Evolutionary conservation across 2,329 filamentous ascomycete species (phyloP), one percentile per base, ranked within the genome.

Genomic region (Harringtonia aguacate): DNA sequence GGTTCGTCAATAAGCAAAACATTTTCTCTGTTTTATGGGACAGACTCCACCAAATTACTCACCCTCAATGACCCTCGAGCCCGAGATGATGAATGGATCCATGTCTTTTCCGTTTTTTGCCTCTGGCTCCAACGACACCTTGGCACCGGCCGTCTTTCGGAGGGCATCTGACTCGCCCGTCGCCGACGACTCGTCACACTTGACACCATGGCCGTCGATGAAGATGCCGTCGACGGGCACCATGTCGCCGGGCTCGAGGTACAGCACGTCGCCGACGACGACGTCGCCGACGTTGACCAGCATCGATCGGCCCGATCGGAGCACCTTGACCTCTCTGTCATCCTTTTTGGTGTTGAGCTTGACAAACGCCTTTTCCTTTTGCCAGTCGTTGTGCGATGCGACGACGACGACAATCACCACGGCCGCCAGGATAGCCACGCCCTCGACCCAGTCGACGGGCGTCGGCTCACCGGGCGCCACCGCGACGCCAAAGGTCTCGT

Each of bases 81-180:
- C 89, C 27, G 88, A 95, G 52, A 94, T 85, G 55, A 95, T 86
- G 53, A 89, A 86, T 0, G 84, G 84, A 50, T 89, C 84, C 62
- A 86, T 73, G 61, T 88, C 87, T 64, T 81, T 67, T 36, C 69
- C 69, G 34, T 81, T 73, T 52, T 77, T 68, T 49, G 75, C 77
- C 52, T 84, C 76, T 53, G 88, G 84, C 22, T 81, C 81, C 18
- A 70, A 68, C 55, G 71, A 83, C 18, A 86, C 84, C 22, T 85
- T 80, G 39, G 85, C 79, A 34, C 69, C 80, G 7, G 75, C 57
- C 28, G 66, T 70, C 61, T 87, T 87, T 58, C 76, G 79, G 54
- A 87, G 76, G 29, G 86, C 70, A 51, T 87, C 83, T 2, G 83
- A 87, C 63, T 87, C 83, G 53, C 83, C 83, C 15, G 83, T 87